These are phyloP conservation scores for Fomitopsis pinicola DNA, from an alignment of 1,284 basidiomycete genomes.

Conservation along the genomic window DNA sequence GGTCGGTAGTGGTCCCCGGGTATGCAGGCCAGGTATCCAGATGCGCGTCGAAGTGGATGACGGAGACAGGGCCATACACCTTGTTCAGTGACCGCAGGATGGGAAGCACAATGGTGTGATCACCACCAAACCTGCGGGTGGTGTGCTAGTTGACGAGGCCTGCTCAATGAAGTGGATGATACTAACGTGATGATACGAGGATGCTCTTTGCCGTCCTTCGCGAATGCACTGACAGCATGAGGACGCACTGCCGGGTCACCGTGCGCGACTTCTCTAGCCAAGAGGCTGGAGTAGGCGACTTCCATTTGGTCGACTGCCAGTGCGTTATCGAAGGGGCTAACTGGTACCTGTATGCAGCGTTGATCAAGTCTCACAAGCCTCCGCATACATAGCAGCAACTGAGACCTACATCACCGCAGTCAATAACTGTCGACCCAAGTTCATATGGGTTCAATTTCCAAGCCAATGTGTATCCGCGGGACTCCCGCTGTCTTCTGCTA, in stretches of 20 bases:
- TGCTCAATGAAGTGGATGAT: background rate
- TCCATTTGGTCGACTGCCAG: constrained; percentile 78
- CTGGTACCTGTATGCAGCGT: constrained; percentile 50
- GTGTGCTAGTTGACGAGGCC: background rate
- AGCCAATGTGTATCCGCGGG: constrained; percentile 57
- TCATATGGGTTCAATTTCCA: constrained; percentile 69
- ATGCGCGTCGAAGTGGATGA: constrained; percentile 82
- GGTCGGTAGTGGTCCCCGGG: constrained; percentile 47
- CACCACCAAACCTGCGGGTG: constrained; percentile 60
- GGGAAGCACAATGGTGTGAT: constrained; percentile 76
- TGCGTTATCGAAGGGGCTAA: constrained; percentile 69
- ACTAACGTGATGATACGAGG: constrained; percentile 64
- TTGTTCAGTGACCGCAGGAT: constrained; percentile 70
- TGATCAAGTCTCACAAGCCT: background rate
- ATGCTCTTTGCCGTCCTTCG: constrained; percentile 52
- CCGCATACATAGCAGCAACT: background rate
- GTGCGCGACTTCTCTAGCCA: constrained; percentile 47
- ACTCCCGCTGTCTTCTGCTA: constrained; percentile 57
- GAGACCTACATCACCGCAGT: constrained; percentile 70
- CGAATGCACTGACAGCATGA: constrained; percentile 25
- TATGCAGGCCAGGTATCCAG: constrained; percentile 63
- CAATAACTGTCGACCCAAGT: constrained; percentile 56
- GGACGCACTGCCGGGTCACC: constrained; percentile 9
- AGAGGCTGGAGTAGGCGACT: constrained; percentile 67
- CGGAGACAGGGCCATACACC: constrained; percentile 71